A percentile compares a stretch with the other conserved stretches of the same genome.
phyloP scores from a whole-genome alignment of 768 basidiomycete genomes.

The Mycena filopes region DNA sequence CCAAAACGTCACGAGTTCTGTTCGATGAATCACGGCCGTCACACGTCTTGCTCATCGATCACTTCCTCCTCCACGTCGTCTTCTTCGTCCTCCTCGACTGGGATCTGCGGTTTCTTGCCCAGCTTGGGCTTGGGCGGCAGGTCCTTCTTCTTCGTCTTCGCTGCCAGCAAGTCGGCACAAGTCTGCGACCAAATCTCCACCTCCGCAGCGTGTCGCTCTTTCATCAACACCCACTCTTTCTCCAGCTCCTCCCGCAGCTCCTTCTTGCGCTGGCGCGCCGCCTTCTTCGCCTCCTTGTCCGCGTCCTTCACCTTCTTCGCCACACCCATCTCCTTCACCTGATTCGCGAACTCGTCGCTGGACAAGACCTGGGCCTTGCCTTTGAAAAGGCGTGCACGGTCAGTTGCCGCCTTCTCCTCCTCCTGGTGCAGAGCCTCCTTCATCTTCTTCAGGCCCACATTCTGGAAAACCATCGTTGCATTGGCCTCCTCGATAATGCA shows the following conservation, averaged over 20 bases:
- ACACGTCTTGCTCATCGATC: background rate
- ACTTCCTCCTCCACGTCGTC: background rate
- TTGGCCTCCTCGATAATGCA: conserved; percentile 28
- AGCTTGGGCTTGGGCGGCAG: conserved; percentile 8
- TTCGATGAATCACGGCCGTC: conserved; percentile 8
- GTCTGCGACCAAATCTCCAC: too few relatives aligned
- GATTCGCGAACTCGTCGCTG: background rate
- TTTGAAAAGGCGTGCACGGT: too few relatives aligned
- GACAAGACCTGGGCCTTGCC: background rate
- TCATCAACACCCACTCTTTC: too few relatives aligned
- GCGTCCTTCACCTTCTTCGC: conserved; percentile 7
- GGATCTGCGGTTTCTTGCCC: conserved; percentile 3
- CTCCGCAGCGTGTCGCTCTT: too few relatives aligned
- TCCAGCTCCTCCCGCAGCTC: too few relatives aligned
- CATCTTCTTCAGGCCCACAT: conserved; percentile 25
- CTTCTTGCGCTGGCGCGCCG: too few relatives aligned
- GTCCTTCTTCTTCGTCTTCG: background rate
- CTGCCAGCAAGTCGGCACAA: too few relatives aligned
- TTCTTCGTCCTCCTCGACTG: background rate
- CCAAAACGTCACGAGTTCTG: conserved; percentile 10
- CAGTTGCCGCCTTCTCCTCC: conserved; percentile 30
- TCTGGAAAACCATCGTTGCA: conserved; percentile 31
- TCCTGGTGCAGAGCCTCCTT: conserved; percentile 11
- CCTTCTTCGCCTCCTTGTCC: too few relatives aligned
- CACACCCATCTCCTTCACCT: background rate